Evolutionary conservation across 192 early-diverging fungal genomes (phyloP), one percentile per base, ranked within the genome.

Genomic region (Linnemannia zychae): DNA sequence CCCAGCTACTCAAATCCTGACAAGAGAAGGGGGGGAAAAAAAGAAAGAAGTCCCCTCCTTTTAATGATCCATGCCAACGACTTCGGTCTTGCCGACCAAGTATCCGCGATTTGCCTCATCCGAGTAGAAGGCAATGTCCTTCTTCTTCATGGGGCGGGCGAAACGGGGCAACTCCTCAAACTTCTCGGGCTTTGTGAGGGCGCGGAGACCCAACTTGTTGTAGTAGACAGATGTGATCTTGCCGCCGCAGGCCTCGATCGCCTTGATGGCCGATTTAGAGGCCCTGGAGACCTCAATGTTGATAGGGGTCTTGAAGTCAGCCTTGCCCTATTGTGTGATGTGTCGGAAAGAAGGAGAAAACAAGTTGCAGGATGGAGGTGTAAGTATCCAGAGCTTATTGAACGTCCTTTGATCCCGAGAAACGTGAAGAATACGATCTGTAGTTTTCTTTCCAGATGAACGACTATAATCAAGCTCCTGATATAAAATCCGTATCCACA

Each of bases 221-320:
- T 95, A 95, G 87, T 97, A 97, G 22, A 95, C 94, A 49, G 92
- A 92, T 0, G 94, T 94, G 28, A 98, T 93, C 44, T 84, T 91
- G 44, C 98, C 98, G 6, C 97, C 98, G 2, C 91, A 88, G 48
- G 88, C 84, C 80, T 99, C 97, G 71, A 99, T 91, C 33, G 93
- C 83, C 86, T 92, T 85, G 78, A 98, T 96, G 13, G 98, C 96
- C 34, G 91, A 82, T 69, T 92, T 88, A 5, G 94, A 94, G 1
- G 96, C 97, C 81, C 93, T 89, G 0, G 96, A 94, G 18, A 98
- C 97, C 80, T 97, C 97, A 52, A 99, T 93, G 24, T 93, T 94
- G 69, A 99, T 88, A 37, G 94, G 93, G 0, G 90, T 91, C 24
- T 90, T 94, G 72, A 99, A 92, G 47, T 92, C 90, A 40, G 95